Evolutionary conservation across 768 basidiomycete genomes (phyloP).

Genomic region (Amanita jacksonii): DNA sequence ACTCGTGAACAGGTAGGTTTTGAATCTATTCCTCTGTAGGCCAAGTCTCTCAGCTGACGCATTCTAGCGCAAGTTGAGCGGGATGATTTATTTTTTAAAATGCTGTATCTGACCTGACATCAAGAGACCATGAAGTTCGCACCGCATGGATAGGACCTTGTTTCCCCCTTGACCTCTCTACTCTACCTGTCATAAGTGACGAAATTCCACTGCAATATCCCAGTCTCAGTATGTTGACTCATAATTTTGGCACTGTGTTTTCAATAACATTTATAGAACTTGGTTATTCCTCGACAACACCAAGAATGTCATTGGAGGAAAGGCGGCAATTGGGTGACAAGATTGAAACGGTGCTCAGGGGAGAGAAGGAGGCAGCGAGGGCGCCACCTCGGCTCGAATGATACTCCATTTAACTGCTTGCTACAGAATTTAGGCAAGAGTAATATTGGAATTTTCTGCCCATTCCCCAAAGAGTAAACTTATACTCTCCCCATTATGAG

Average conservation of each 20-base stretch:
- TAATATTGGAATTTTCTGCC: constrained; percentile 42
- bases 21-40: constrained; percentile 1
- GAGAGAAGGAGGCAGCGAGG: constrained; percentile 61
- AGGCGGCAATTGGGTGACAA: constrained; percentile 50
- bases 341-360: constrained; percentile 46
- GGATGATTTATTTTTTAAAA: not conserved
- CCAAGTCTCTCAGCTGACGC: not conserved
- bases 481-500: constrained; percentile 91
- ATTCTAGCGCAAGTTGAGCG: constrained; percentile 41
- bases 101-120: not conserved
- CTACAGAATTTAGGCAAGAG: constrained; percentile 22
- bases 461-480: constrained; percentile 82
- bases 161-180: constrained; percentile 54
- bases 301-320: constrained; percentile 47
- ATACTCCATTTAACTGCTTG: constrained; percentile 16
- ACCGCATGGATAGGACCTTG: constrained; percentile 68
- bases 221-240: constrained; percentile 41
- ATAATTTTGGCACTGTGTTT: not conserved
- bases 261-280: constrained; percentile 34
- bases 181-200: constrained; percentile 40
- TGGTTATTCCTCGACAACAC: constrained; percentile 52
- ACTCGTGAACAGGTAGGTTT: constrained; percentile 55
- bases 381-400: constrained; percentile 34
- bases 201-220: constrained; percentile 61
- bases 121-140: constrained; percentile 63